phyloP scores from a whole-genome alignment of 345 rosid genomes.

The Acer yangbiense region DNA sequence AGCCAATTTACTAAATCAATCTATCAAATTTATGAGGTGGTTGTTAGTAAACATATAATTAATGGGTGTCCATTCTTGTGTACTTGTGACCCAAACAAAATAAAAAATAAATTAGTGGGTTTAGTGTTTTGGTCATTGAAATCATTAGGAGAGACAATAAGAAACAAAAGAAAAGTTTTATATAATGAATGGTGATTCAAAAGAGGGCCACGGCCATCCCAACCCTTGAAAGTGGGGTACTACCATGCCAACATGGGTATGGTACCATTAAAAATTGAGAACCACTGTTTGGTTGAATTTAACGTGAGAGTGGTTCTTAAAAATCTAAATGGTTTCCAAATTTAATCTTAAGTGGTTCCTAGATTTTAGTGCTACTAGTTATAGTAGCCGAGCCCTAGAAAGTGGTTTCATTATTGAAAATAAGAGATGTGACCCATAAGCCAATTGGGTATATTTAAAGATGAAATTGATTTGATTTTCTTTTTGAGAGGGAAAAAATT shows the following conservation, averaged over 20 bases:
- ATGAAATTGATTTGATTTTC: slow-evolving; percentile 1
- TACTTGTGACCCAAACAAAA: neutral
- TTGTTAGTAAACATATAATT: neutral
- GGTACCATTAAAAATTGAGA: too few relatives aligned
- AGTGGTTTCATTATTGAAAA: neutral
- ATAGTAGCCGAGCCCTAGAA: neutral
- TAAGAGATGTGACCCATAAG: slow-evolving; percentile 13
- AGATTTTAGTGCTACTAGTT: too few relatives aligned
- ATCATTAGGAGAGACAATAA: slow-evolving; percentile 27
- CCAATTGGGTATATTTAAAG: neutral
- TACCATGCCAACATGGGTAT: too few relatives aligned
- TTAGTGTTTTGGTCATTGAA: neutral
- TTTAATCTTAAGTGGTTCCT: too few relatives aligned
- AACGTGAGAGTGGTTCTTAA: too few relatives aligned
- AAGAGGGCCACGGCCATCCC: neutral
- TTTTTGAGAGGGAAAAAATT: neutral
- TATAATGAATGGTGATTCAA: neutral
- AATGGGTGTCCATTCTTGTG: neutral
- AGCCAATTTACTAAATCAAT: neutral
- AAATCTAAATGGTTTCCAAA: too few relatives aligned
- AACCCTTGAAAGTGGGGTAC: neutral
- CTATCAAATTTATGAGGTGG: neutral
- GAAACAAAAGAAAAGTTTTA: slow-evolving; percentile 1
- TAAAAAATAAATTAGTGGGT: neutral
- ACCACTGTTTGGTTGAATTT: too few relatives aligned